These are phyloP conservation scores for Talaromyces sp. DNA, from an alignment of 2,329 filamentous ascomycete genomes.

Conservation along the genomic window DNA sequence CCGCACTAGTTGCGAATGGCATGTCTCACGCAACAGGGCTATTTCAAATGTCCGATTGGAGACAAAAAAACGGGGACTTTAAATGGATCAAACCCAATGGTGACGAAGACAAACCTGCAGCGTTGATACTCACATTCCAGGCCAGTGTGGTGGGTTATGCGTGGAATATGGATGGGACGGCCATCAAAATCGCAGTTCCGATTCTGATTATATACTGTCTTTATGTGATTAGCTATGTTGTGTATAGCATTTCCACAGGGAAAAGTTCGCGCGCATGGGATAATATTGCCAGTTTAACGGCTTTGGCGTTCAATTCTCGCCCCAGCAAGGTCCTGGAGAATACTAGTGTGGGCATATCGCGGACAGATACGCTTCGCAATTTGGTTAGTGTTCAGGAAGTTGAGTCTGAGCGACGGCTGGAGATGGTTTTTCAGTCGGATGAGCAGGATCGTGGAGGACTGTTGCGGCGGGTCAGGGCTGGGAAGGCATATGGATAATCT, in stretches of 20 bases:
- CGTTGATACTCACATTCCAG: background rate
- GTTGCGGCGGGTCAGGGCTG: background rate
- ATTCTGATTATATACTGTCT: conserved; percentile 13
- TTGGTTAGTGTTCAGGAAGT: conserved; percentile 15
- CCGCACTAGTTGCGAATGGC: conserved; percentile 7
- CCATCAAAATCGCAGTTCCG: conserved; percentile 14
- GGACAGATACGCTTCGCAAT: conserved; percentile 13
- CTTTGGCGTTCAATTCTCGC: conserved; percentile 18
- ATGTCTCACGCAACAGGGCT: conserved; percentile 8
- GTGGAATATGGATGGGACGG: conserved; percentile 14
- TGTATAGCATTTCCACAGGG: conserved; percentile 1
- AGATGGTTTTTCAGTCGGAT: conserved; percentile 17
- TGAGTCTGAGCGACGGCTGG: conserved; percentile 10
- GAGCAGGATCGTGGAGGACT: background rate
- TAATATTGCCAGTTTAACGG: conserved; percentile 9
- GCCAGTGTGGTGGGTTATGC: conserved; percentile 7
- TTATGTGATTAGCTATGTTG: conserved; percentile 6
- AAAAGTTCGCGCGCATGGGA: conserved; percentile 11
- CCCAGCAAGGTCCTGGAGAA: conserved; percentile 13
- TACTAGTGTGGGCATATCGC: conserved; percentile 7
- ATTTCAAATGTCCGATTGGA: background rate
- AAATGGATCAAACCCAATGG: background rate
- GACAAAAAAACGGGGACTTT: background rate
- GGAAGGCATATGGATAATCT: background rate
- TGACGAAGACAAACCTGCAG: background rate